These are phyloP conservation scores for Hydnomerulius pinastri DNA, from an alignment of 768 basidiomycete genomes.

Conservation along the genomic window DNA sequence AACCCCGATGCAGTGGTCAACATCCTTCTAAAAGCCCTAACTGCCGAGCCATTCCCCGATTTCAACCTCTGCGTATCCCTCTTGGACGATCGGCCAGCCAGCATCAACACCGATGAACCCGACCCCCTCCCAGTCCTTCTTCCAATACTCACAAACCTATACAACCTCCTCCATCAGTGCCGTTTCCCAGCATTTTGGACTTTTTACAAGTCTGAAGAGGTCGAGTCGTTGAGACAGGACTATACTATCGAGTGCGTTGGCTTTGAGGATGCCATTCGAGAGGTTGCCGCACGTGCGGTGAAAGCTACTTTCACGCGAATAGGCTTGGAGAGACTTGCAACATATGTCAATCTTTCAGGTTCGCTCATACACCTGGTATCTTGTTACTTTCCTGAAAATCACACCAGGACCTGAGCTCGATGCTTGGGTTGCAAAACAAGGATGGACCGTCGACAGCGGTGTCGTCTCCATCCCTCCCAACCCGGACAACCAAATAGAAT, in stretches of 20 bases:
- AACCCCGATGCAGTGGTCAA: conserved; percentile 93
- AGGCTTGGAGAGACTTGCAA: conserved; percentile 61
- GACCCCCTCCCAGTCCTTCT: conserved; percentile 77
- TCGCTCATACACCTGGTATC: conserved; percentile 12
- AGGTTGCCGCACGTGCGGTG: conserved; percentile 76
- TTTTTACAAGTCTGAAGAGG: conserved; percentile 66
- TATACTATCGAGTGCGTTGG: conserved; percentile 84
- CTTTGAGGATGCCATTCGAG: conserved; percentile 81
- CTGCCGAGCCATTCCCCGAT: conserved; percentile 84
- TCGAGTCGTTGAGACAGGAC: conserved; percentile 77
- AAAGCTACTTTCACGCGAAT: conserved; percentile 79
- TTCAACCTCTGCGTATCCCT: conserved; percentile 94
- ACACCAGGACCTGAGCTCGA: conserved; percentile 55
- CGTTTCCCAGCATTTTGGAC: conserved; percentile 88
- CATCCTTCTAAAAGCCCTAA: conserved; percentile 90
- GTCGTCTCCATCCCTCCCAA: conserved; percentile 76
- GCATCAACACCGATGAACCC: conserved; percentile 66
- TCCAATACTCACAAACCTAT: conserved; percentile 65
- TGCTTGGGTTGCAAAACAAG: conserved; percentile 61
- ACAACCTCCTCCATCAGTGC: conserved; percentile 76
- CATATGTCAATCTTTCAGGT: conserved; percentile 74
- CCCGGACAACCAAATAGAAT: conserved; percentile 86
- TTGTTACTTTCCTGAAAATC: background rate
- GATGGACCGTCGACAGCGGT: conserved; percentile 64
- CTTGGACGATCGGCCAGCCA: conserved; percentile 71